phyloP scores from a whole-genome alignment of 148 eudicot genomes.

The Rhododendron mucronatum region DNA sequence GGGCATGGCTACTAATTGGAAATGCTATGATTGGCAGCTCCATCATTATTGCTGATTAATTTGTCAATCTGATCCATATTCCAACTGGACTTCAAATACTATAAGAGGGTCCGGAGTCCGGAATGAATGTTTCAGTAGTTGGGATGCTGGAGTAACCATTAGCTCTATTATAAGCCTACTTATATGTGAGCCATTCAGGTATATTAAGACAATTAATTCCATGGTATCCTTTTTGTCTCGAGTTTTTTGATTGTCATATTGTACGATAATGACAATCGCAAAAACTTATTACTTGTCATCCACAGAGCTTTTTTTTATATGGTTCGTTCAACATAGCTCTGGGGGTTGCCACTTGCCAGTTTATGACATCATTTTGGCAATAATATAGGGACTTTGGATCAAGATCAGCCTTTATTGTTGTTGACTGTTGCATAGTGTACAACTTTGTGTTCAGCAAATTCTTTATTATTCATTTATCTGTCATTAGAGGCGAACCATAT shows the following conservation, averaged over 20 bases:
- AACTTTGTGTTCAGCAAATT: background rate
- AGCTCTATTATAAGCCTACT: background rate
- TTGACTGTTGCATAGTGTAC: background rate
- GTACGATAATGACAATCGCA: background rate
- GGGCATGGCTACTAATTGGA: background rate
- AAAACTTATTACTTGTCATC: background rate
- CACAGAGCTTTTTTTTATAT: background rate
- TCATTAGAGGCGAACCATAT: slow-evolving; percentile 18
- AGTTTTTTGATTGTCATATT: background rate
- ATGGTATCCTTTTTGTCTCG: background rate
- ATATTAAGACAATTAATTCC: background rate
- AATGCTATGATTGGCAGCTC: background rate
- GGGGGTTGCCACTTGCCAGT: background rate
- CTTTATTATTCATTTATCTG: background rate
- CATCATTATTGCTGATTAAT: background rate
- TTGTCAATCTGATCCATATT: background rate
- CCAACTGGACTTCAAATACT: background rate
- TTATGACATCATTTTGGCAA: background rate
- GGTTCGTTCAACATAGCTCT: background rate
- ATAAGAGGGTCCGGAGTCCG: background rate
- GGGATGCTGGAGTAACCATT: background rate
- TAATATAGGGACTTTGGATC: background rate
- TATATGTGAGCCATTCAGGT: background rate
- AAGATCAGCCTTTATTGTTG: background rate
- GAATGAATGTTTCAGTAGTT: background rate